Evolutionary conservation across 345 rosid genomes (phyloP).

Genomic region (Brassica carinata): DNA sequence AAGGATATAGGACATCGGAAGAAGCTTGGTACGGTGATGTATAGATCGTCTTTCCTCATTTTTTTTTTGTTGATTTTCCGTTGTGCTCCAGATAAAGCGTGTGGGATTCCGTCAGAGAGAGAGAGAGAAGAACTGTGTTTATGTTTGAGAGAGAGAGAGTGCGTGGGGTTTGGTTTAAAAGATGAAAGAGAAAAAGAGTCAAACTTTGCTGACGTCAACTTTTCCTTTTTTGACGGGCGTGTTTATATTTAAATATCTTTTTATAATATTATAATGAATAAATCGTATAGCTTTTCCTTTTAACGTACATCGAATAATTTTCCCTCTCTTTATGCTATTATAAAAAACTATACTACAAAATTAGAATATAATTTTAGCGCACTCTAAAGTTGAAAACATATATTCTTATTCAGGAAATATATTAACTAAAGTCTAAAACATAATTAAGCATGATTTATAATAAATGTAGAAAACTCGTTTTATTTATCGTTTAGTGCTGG

Average conservation of each 20-base stretch:
- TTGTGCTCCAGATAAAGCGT: slow-evolving; percentile 34
- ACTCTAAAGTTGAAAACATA: slow-evolving; percentile 29
- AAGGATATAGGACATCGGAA: slow-evolving; percentile 91
- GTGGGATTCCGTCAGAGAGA: slow-evolving; percentile 29
- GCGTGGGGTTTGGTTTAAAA: slow-evolving; percentile 45
- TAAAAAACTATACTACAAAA: slow-evolving; percentile 23
- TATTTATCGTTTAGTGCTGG: slow-evolving; percentile 1
- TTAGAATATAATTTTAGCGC: slow-evolving; percentile 24
- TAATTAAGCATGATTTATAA: not conserved
- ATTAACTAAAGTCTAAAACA: not conserved
- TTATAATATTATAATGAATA: slow-evolving; percentile 16
- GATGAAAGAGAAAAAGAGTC: slow-evolving; percentile 58
- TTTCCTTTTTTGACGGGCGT: slow-evolving; percentile 35
- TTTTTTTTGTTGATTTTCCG: slow-evolving; percentile 21
- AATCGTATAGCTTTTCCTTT: slow-evolving; percentile 38
- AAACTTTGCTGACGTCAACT: slow-evolving; percentile 62
- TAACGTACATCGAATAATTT: slow-evolving; percentile 28
- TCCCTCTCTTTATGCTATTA: slow-evolving; percentile 26
- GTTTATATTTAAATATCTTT: slow-evolving; percentile 24
- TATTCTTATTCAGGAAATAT: not conserved
- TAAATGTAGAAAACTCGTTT: not conserved
- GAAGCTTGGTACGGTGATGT: slow-evolving; percentile 71
- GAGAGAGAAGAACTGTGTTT: slow-evolving; percentile 19
- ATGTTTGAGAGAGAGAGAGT: slow-evolving; percentile 44
- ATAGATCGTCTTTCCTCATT: slow-evolving; percentile 63